Evolutionary conservation across 164 flowering plant genomes (phyloP), one percentile per base, ranked within the genome.

Genomic region (Warburgia ugandensis): DNA sequence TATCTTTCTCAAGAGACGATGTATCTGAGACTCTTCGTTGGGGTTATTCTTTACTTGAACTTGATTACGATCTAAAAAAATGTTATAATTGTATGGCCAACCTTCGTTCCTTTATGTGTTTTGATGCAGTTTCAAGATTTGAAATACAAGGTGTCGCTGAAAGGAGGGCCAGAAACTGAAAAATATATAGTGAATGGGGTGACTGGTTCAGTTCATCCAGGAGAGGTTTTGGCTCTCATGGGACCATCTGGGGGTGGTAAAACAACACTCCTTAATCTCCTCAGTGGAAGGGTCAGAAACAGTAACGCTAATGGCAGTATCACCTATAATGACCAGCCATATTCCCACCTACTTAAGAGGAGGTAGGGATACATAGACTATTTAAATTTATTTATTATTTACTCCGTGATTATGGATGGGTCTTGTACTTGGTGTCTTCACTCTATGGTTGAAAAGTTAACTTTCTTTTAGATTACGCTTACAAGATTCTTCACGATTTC

Each of bases 61-160:
- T 31, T 11, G 35, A 11, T 31, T 5, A 5, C 35, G 35, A 11
- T 11, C 35, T 31, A 11, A 5, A 5, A 31, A 31, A 31, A 11
- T 31, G 35, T 31, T 31, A 31, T 31, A 31, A 5, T 31, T 5
- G 11, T 31, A 21, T 22, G 4, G 9, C 13, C 19, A 27, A 45
- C 39, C 8, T 8, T 36, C 39, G 12, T 17, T 36, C 8, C 47
- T 20, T 20, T 29, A 19, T 28, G 20, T 45, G 13, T 25, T 20
- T 17, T 42, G 1, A 17, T 53, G 46, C 59, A 61, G 68, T 64
- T 63, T 31, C 20, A 60, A 21, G 75, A 68, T 47, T 59, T 67
- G 0, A 57, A 28, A 50, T 71, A 67, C 67, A 58, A 71, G 44
- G 61, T 62, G 9, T 3, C 23, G 1, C 20, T 11, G 3, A 62